These are phyloP conservation scores for Fusarium tricinctum DNA, from an alignment of 2,329 filamentous ascomycete species.

Conservation along the genomic window DNA sequence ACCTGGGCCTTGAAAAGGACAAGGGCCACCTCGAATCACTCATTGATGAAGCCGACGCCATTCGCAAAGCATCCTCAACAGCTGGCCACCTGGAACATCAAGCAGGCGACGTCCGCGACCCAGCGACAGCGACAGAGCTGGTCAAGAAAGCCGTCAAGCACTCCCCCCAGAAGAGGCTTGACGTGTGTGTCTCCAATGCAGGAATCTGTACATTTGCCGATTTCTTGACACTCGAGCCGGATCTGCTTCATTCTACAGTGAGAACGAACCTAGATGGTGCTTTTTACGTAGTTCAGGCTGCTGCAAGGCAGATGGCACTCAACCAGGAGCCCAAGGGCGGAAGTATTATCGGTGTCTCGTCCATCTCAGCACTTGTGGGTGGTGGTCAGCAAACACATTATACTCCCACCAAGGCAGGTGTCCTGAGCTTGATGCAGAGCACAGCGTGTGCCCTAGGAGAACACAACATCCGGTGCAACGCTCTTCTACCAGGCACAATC, in stretches of 20 bases:
- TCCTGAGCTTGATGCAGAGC: slow-evolving; percentile 86
- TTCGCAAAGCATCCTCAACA: slow-evolving; percentile 60
- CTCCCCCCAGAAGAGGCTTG: slow-evolving; percentile 66
- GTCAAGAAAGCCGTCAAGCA: slow-evolving; percentile 74
- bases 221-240: slow-evolving; percentile 79
- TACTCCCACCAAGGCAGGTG: slow-evolving; percentile 88
- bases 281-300: slow-evolving; percentile 90
- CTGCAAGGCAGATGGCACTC: slow-evolving; percentile 83
- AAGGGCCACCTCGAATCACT: slow-evolving; percentile 66
- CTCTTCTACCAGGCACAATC: slow-evolving; percentile 85
- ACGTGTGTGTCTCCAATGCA: slow-evolving; percentile 89
- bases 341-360: slow-evolving; percentile 82
- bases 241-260: slow-evolving; percentile 79
- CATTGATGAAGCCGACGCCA: slow-evolving; percentile 63
- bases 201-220: slow-evolving; percentile 91
- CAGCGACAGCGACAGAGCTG: slow-evolving; percentile 77
- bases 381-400: slow-evolving; percentile 86
- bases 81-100: slow-evolving; percentile 74
- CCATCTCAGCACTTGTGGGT: slow-evolving; percentile 81
- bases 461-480: slow-evolving; percentile 85
- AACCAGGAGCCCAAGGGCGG: slow-evolving; percentile 75
- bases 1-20: slow-evolving; percentile 73
- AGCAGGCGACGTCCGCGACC: slow-evolving; percentile 81
- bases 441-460: slow-evolving; percentile 82
- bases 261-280: slow-evolving; percentile 87